Conservation (phyloP, 169 alveolate species). For the Eimeria acervulina region DNA sequence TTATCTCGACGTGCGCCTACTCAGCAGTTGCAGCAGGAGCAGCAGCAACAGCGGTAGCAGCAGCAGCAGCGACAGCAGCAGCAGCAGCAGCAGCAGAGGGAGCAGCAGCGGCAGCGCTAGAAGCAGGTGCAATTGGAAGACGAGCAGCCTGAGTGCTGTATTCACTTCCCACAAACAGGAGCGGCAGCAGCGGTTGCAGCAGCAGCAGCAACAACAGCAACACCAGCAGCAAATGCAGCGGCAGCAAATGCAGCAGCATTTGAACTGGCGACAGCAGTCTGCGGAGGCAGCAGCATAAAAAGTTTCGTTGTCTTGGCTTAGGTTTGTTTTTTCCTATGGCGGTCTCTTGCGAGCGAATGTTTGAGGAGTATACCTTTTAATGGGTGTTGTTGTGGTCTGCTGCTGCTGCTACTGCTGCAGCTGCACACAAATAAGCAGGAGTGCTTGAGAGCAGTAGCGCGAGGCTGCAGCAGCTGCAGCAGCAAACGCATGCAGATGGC, state of each 20-base stretch:
- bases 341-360: no score
- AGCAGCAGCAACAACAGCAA: not conserved
- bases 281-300: not conserved
- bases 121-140: slow-evolving; percentile 11
- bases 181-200: slow-evolving; percentile 15
- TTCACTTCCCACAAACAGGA: not conserved
- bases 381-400: no score
- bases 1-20: not conserved
- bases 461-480: not conserved
- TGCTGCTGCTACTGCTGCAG: not conserved
- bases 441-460: not conserved
- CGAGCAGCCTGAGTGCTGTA: not conserved
- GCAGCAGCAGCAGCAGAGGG: not conserved
- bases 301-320: not conserved
- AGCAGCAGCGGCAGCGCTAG: not conserved
- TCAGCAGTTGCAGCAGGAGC: not conserved
- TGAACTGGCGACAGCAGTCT: not conserved
- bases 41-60: slow-evolving; percentile 10
- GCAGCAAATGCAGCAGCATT: not conserved
- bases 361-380: no score
- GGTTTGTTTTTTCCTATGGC: not conserved
- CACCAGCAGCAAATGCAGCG: no score
- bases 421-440: not conserved
- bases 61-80: slow-evolving; percentile 6
- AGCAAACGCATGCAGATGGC: not conserved